Base-by-base conservation (phyloP, 306 rosid species). In the Malus domestica region DNA sequence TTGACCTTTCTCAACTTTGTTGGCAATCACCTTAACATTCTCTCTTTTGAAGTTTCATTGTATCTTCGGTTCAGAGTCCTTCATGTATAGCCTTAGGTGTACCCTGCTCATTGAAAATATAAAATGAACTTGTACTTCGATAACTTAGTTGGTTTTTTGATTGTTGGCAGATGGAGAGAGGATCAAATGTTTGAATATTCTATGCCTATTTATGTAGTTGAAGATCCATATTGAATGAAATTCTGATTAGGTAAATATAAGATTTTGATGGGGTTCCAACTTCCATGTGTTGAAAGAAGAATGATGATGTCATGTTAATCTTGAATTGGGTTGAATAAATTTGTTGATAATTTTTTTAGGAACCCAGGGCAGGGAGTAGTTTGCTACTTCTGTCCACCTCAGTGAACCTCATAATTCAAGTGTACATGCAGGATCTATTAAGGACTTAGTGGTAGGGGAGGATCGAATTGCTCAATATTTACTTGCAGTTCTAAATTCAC, bases 361-460 rank as follows among this genome's bases (percentile, higher is more conserved):
- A 49, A 15, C 55, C 55, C 0, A 8, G 55, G 55, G 55, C 55
- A 15, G 18, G 35, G 3, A 25, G 29, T 22, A 22, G 35, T 13
- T 25, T 25, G 19, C 38, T 6, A 7, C 64, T 32, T 55, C 6
- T 45, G 29, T 40, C n/a, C 32, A 1, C 22, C 71, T 66, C 74
- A 42, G 51, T 67, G 51, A 45, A 62, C 70, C 64, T 46, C 1
- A 71, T 18, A 2, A 45, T 1, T 76, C 19, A 30, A 63, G 51
- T 84, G 78, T 65, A 71, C 71, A 6, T 77, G 83, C 87, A 94
- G 97, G 97, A 67, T 94, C 98, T 62, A 94, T 94, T 76, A 94
- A 92, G 86, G 98, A 94, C 80, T 84, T 95, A 1, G 93, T 86
- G 68, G 98, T 90, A 20, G 96, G 97, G 59, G 98, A 94, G 85